phyloP scores from a whole-genome alignment of 1,284 basidiomycete genomes.

The Malassezia restricta region DNA sequence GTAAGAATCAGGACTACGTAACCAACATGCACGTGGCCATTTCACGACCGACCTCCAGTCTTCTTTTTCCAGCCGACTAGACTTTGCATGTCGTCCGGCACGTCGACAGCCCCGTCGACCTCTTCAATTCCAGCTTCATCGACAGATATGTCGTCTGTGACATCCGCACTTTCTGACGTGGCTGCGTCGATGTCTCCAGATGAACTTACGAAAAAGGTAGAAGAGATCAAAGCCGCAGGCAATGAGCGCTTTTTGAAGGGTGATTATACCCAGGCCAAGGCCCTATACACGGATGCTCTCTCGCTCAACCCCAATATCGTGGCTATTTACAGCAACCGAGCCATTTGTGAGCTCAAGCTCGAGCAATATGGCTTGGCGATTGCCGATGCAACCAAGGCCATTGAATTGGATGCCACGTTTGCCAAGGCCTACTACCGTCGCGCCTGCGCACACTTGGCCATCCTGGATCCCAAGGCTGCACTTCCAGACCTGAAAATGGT shows the following conservation, averaged over 20 bases:
- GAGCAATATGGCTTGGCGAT: conserved; percentile 45
- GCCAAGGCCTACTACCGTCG: conserved; percentile 86
- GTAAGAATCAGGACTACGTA: not conserved
- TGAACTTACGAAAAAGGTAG: conserved; percentile 23
- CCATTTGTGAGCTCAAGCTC: conserved; percentile 43
- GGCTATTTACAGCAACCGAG: conserved; percentile 37
- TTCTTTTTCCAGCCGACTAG: not conserved
- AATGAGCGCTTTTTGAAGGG: conserved; percentile 35
- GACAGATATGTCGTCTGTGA: conserved; percentile 6
- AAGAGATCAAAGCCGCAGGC: conserved; percentile 30
- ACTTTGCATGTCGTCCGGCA: not conserved
- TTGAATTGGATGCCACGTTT: conserved; percentile 76
- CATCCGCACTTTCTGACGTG: not conserved
- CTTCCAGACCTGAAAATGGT: conserved; percentile 49
- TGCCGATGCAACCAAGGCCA: conserved; percentile 56
- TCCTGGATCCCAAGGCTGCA: conserved; percentile 50
- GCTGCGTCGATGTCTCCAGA: conserved; percentile 14
- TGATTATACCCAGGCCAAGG: conserved; percentile 34
- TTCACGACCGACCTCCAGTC: too few relatives aligned
- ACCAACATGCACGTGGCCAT: too few relatives aligned
- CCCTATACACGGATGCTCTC: conserved; percentile 33
- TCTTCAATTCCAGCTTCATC: not conserved
- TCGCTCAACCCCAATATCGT: conserved; percentile 31
- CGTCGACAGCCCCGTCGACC: not conserved
- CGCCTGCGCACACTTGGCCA: conserved; percentile 80